phyloP scores from a whole-genome alignment of 148 eudicot species.

The Chenopodium formosanum region DNA sequence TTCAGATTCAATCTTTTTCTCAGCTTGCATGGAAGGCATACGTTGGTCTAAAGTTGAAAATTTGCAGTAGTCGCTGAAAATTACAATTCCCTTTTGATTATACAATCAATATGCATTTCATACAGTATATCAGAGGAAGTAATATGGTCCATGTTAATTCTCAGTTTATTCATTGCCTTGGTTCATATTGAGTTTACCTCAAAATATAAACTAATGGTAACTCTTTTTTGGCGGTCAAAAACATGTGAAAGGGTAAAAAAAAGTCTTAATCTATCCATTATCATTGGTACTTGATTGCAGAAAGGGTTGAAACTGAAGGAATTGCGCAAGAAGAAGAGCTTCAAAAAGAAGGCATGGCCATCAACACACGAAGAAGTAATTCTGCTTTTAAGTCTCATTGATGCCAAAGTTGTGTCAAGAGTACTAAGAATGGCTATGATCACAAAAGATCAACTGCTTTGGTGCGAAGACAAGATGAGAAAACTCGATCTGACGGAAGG shows the following conservation, averaged over 20 bases:
- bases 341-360: conserved; percentile 86
- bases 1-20: conserved; percentile 6
- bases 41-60: background rate
- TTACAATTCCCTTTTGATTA: background rate
- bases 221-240: background rate
- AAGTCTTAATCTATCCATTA: background rate
- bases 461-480: conserved; percentile 94
- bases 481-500: conserved; percentile 58
- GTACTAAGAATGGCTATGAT: conserved; percentile 64
- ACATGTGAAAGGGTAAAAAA: background rate
- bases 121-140: background rate
- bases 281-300: conserved; percentile 35
- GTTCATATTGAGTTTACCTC: background rate
- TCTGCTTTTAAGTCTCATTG: conserved; percentile 66
- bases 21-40: background rate
- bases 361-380: conserved; percentile 58
- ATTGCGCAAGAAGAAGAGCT: conserved; percentile 61
- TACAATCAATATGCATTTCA: background rate
- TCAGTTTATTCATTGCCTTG: background rate
- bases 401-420: conserved; percentile 62
- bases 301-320: conserved; percentile 82
- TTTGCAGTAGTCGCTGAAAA: background rate
- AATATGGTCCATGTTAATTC: background rate
- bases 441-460: conserved; percentile 75
- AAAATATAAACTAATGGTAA: background rate